Percentiles rank a stretch among this genome's conserved stretches.
phyloP scores from a whole-genome alignment of 768 basidiomycete species.

The Chalciporus piperatus region DNA sequence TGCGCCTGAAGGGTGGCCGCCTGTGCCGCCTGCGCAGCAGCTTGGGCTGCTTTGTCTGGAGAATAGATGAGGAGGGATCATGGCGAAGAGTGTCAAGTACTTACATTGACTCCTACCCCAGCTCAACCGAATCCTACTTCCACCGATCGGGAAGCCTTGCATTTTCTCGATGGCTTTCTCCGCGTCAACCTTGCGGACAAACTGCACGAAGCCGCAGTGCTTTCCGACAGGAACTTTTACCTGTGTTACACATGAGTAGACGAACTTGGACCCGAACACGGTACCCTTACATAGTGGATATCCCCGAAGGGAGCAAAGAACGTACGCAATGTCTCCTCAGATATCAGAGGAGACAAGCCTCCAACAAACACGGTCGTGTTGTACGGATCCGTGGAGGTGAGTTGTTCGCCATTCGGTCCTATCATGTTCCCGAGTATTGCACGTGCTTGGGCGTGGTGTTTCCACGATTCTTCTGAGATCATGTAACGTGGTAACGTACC shows the following conservation, averaged over 20 bases:
- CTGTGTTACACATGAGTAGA: conserved; percentile 35
- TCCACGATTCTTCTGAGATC: conserved; percentile 75
- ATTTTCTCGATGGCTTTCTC: conserved; percentile 93
- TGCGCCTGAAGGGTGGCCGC: conserved; percentile 63
- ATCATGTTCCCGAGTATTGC: conserved; percentile 81
- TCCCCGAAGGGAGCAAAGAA: conserved; percentile 93
- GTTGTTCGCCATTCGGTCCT: conserved; percentile 81
- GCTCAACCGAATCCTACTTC: conserved; percentile 84
- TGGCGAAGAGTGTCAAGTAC: background rate
- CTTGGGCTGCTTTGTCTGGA: conserved; percentile 86
- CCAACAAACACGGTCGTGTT: conserved; percentile 97
- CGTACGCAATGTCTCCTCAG: conserved; percentile 86
- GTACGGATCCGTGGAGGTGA: conserved; percentile 90
- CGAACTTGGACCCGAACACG: background rate
- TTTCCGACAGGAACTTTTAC: conserved; percentile 97
- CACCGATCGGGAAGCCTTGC: conserved; percentile 95
- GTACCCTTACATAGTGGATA: conserved; percentile 75
- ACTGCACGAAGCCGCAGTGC: conserved; percentile 95
- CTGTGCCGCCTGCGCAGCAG: conserved; percentile 81
- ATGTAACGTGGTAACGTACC: conserved; percentile 49
- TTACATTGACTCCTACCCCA: conserved; percentile 94
- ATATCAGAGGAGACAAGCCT: conserved; percentile 82
- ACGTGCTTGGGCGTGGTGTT: conserved; percentile 79
- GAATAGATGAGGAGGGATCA: conserved; percentile 4
- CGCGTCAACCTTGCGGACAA: conserved; percentile 87